Base-by-base conservation (phyloP, 1,139 yeast species). In the Kazachstania sp. region DNA sequence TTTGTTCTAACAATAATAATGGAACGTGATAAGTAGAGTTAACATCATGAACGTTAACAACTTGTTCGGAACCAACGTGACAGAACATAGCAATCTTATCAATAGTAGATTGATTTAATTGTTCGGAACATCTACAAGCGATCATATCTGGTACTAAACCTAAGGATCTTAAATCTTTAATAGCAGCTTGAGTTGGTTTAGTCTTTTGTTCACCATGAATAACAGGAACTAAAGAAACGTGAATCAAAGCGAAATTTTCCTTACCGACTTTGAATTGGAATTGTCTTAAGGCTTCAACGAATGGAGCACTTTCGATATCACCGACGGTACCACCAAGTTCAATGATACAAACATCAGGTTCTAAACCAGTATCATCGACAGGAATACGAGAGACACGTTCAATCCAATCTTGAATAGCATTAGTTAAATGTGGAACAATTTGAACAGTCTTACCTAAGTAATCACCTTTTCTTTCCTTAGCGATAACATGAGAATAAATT, bases 321-420 rank as follows among this genome's bases (percentile, higher is more conserved):
- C 99, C 99, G 51, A 94, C 98, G 37, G 99, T 92, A 66, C 99
- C 99, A 66, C 99, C 99, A 54, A 92, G 78, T 73, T 92, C 99
- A 58, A 92, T 81, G 63, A 92, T 88, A 76, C 98, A 92, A 48
- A 92, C 83, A 61, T 92, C 97, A 34, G 92, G 92, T 63, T 82
- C 86, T 65, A 83, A 76, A 43, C 95, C 95, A 43, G 92, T 77
- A 54, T 86, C 84, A 67, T 94, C 98, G 50, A 92, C 98, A 23
- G 98, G 97, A 51, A 90, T 77, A 58, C 74, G 79, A 46, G 97
- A 79, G 45, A 94, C 97, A 51, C 86, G 76, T 73, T 92, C 97
- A 59, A 92, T 85, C 99, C 99, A 94, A 56, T 90, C 97, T 73
- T 92, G 99, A 64, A 92, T 92, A 34, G 96, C 97, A 61, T 84